Conservation (phyloP, 2,329 filamentous ascomycete genomes). For the Graphilbum sp. region DNA sequence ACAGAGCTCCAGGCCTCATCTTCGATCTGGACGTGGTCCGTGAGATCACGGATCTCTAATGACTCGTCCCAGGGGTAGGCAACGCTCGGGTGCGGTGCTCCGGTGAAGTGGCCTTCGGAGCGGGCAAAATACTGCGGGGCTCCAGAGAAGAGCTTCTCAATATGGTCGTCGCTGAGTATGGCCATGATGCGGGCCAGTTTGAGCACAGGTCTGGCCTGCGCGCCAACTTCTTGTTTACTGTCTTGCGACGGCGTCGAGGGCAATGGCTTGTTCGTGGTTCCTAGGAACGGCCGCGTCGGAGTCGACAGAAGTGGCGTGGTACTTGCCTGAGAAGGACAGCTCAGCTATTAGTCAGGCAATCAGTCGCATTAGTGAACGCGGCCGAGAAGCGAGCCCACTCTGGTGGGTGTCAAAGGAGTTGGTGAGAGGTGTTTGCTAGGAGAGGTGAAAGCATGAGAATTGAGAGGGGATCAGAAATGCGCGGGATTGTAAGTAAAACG, state of each 20-base stretch:
- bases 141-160: conserved; percentile 59
- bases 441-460: no score
- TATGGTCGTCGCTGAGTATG: conserved; percentile 38
- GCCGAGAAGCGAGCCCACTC: no score
- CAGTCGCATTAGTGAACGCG: neutral
- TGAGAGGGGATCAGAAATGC: no score
- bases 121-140: conserved; percentile 55
- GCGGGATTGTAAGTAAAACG: no score
- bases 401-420: no score
- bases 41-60: conserved; percentile 43
- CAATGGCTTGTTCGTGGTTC: conserved; percentile 39
- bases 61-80: conserved; percentile 52
- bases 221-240: conserved; percentile 22
- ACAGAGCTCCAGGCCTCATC: conserved; percentile 46
- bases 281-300: conserved; percentile 7
- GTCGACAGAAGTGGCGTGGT: conserved; percentile 4
- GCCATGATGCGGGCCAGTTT: conserved; percentile 43
- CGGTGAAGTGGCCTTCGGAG: conserved; percentile 40
- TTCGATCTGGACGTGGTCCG: conserved; percentile 47
- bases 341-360: neutral
- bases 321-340: neutral
- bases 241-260: conserved; percentile 33
- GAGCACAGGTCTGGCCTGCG: conserved; percentile 26
- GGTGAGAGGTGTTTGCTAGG: no score
- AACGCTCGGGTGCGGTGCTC: conserved; percentile 44